A percentile compares a stretch with the other conserved stretches of the same genome.
Evolutionary conservation across 208 protist genomes (phyloP).

Genomic region (Polymyxa betae): DNA sequence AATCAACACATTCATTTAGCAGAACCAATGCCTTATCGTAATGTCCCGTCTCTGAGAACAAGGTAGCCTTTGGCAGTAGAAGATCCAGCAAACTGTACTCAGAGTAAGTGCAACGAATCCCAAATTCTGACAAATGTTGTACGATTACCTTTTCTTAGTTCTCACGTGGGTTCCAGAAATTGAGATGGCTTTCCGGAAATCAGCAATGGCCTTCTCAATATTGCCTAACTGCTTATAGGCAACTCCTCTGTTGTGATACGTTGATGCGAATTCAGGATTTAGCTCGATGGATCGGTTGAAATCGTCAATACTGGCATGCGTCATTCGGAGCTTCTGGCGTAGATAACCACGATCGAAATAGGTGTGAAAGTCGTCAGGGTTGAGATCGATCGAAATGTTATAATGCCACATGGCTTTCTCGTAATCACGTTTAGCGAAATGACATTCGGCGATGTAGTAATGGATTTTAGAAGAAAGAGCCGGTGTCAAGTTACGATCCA

Average conservation of each 20-base stretch:
- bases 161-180: neutral
- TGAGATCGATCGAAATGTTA: slow-evolving; percentile 36
- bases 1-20: slow-evolving; percentile 9
- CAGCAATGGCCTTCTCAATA: slow-evolving; percentile 11
- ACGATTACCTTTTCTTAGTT: slow-evolving; percentile 23
- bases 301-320: slow-evolving; percentile 39
- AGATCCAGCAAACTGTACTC: slow-evolving; percentile 32
- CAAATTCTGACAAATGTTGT: neutral
- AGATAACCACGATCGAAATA: slow-evolving; percentile 53
- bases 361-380: slow-evolving; percentile 19
- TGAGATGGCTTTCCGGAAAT: neutral
- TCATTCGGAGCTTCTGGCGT: neutral
- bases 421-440: slow-evolving; percentile 33
- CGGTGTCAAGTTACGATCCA: neutral
- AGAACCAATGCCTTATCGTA: neutral
- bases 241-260: slow-evolving; percentile 13
- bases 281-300: slow-evolving; percentile 21
- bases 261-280: neutral
- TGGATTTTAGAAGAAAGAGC: neutral
- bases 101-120: neutral
- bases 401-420: slow-evolving; percentile 4
- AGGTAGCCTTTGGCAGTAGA: neutral
- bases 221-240: slow-evolving; percentile 35
- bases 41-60: neutral
- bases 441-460: slow-evolving; percentile 24